A percentile compares a stretch with the other conserved stretches of the same genome.
Evolutionary conservation across 805 yeast genomes (phyloP).

Genomic region (Alloascoidea africana): DNA sequence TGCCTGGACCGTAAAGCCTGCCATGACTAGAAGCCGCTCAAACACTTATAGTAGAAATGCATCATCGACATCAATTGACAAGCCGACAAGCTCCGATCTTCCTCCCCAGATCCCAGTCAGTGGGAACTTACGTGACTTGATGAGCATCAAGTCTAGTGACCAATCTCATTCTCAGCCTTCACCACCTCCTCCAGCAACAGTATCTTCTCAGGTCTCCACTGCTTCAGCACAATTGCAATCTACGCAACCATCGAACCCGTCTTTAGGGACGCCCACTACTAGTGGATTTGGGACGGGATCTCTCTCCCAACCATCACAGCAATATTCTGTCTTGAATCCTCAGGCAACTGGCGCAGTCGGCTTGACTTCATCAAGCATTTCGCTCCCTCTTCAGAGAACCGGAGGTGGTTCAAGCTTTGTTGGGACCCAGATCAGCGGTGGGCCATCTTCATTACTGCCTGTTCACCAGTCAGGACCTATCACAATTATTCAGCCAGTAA

Average conservation of each 20-base stretch:
- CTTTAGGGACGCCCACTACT: not conserved
- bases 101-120: not conserved
- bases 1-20: constrained; percentile 66
- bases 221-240: not conserved
- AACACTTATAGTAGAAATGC: not conserved
- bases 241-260: not conserved
- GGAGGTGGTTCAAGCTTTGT: not conserved
- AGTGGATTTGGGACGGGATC: not conserved
- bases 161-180: not conserved
- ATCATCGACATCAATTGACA: not conserved
- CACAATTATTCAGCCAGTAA: not conserved
- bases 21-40: not conserved
- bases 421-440: not conserved
- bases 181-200: no score
- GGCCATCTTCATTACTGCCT: not conserved
- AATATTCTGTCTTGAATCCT: not conserved
- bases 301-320: not conserved
- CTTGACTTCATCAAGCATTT: not conserved
- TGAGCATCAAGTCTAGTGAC: not conserved
- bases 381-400: not conserved
- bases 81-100: no score
- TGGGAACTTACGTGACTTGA: not conserved
- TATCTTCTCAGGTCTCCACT: not conserved
- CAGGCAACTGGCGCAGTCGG: not conserved
- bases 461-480: not conserved